These are phyloP conservation scores for Geotrichum carabidarum DNA, from an alignment of 1,139 yeast species.

Conservation along the genomic window DNA sequence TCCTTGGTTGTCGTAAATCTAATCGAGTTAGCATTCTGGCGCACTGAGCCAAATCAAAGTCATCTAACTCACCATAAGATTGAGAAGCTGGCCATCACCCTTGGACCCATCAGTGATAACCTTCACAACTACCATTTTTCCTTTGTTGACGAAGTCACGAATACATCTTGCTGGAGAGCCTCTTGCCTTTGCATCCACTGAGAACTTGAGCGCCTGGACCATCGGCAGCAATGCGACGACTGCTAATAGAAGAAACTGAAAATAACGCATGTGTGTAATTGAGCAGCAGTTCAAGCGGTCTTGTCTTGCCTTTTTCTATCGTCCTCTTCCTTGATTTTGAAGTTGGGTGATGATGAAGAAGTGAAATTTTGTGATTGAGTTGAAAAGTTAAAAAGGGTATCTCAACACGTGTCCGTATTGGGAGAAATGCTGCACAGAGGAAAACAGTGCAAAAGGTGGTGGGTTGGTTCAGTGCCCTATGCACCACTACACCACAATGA, in stretches of 20 bases:
- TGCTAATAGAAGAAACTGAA: neutral
- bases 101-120: slow-evolving; percentile 63
- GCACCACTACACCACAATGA: no score
- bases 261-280: neutral
- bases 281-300: neutral
- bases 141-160: slow-evolving; percentile 81
- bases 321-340: no score
- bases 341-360: neutral
- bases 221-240: slow-evolving; percentile 21
- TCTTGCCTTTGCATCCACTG: slow-evolving; percentile 33
- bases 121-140: slow-evolving; percentile 79
- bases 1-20: slow-evolving; percentile 38
- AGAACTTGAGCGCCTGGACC: slow-evolving; percentile 35
- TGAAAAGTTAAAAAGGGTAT: no score
- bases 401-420: neutral
- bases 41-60: neutral
- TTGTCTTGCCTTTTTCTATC: no score
- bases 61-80: slow-evolving; percentile 38
- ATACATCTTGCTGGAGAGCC: slow-evolving; percentile 56
- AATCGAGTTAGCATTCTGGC: slow-evolving; percentile 4
- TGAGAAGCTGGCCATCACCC: slow-evolving; percentile 82
- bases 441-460: neutral
- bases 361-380: neutral
- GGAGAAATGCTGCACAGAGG: neutral
- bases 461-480: no score